Evolutionary conservation across 179 eudicot genomes (phyloP), one percentile per base, ranked within the genome.

Genomic region (Gypsophila paniculata): DNA sequence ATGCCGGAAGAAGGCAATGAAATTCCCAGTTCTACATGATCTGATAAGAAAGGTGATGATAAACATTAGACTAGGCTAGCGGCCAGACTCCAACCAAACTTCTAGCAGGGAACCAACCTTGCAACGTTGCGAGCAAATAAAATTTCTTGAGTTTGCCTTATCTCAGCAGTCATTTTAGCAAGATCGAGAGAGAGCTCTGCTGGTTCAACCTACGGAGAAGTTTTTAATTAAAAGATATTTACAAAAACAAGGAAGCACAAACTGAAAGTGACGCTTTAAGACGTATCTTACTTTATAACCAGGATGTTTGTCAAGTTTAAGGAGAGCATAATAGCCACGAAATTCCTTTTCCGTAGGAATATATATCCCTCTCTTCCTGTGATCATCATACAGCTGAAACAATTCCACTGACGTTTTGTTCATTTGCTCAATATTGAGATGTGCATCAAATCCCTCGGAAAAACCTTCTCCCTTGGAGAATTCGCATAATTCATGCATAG

Each of bases 361-460:
- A 58, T 78, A 57, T 44, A 85, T 81, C 75, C 97, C 99, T 77
- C 80, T 92, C 85, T 90, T 95, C 77, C 96, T 84, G 81, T 95
- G 97, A 74, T 95, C 99, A 71, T 95, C 99, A 74, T 95, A 95
- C 79, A 95, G 64, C 74, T 95, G 99, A 77, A 95, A 95, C 65
- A 92, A 79, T 74, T 92, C 99, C 65, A 95, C 99, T 34, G 97
- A 95, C 75, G 99, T 86, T 84, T 92, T 95, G 77, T 95, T 95
- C 99, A 95, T 95, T 87, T 95, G 99, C 77, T 95, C 99, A 72
- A 95, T 95, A 78, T 95, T 95, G 51, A 95, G 95, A 76, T 95
- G 99, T 14, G 99, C 98, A 79, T 95, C 99, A 81, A 95, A 92
- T 75, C 98, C 99, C 81, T 90, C 98, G 0, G 96, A 86, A 80